These are phyloP conservation scores for Syzygium grande DNA, from an alignment of 345 rosid species.

Conservation along the genomic window DNA sequence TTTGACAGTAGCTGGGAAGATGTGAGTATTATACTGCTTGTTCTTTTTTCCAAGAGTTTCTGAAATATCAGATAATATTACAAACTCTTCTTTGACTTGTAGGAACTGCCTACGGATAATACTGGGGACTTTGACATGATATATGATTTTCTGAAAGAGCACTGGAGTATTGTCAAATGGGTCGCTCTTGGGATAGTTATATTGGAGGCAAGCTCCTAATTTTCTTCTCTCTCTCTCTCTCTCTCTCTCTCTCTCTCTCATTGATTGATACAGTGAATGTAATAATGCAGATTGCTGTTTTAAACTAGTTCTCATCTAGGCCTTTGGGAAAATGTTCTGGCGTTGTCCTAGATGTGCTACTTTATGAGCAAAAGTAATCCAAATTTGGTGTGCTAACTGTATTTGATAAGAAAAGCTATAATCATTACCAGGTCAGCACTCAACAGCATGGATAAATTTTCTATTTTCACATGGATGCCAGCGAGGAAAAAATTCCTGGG, in stretches of 20 bases:
- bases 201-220: conserved; percentile 57
- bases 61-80: background rate
- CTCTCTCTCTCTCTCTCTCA: background rate
- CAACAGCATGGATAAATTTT: background rate
- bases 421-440: background rate
- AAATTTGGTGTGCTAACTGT: background rate
- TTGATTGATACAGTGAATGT: background rate
- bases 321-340: background rate
- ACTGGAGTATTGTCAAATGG: conserved; percentile 84
- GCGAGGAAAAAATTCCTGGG: background rate
- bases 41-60: background rate
- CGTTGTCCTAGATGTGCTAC: background rate
- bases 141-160: conserved; percentile 64
- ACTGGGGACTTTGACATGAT: conserved; percentile 74
- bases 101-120: conserved; percentile 32
- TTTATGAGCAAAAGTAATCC: background rate
- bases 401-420: background rate
- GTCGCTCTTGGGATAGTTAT: conserved; percentile 82
- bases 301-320: background rate
- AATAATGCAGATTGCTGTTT: background rate
- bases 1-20: conserved; percentile 86
- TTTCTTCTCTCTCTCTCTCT: background rate
- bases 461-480: background rate
- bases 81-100: background rate
- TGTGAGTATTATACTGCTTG: conserved; percentile 27